phyloP scores from a whole-genome alignment of 2,329 filamentous ascomycete species.

The Onygena corvina region DNA sequence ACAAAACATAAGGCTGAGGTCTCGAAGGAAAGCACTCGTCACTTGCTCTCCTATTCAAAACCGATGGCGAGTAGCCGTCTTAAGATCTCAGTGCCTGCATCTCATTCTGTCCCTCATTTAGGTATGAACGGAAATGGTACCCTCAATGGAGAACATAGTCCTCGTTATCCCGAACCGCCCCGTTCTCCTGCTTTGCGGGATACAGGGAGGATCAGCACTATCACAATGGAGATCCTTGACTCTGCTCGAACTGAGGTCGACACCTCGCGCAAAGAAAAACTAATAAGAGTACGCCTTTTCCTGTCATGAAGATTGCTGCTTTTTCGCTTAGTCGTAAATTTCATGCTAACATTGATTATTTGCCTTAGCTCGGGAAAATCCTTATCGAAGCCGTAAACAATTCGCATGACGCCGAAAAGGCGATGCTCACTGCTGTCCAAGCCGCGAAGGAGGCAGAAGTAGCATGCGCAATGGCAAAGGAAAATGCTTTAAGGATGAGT shows the following conservation, averaged over 20 bases:
- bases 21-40: constrained; percentile 2
- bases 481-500: constrained; percentile 16
- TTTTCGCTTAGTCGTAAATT: not conserved
- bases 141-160: not conserved
- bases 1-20: constrained; percentile 14
- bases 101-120: constrained; percentile 1
- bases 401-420: constrained; percentile 17
- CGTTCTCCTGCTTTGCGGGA: constrained; percentile 12
- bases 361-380: constrained; percentile 14
- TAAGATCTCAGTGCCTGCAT: not conserved
- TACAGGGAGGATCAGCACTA: constrained; percentile 13
- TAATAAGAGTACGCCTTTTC: constrained; percentile 15
- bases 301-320: not conserved
- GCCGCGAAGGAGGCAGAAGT: constrained; percentile 18
- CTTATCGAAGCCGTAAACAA: constrained; percentile 18
- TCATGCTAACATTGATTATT: not conserved
- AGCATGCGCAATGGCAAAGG: constrained; percentile 16
- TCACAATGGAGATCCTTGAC: constrained; percentile 16
- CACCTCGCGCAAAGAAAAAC: constrained; percentile 14
- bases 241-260: constrained; percentile 14
- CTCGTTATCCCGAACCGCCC: not conserved
- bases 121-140: not conserved
- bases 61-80: not conserved
- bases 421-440: constrained; percentile 17
- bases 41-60: not conserved